A percentile compares a stretch with the other conserved stretches of the same genome.
Evolutionary conservation across 1,139 yeast species (phyloP).

Genomic region (Candida sp.): DNA sequence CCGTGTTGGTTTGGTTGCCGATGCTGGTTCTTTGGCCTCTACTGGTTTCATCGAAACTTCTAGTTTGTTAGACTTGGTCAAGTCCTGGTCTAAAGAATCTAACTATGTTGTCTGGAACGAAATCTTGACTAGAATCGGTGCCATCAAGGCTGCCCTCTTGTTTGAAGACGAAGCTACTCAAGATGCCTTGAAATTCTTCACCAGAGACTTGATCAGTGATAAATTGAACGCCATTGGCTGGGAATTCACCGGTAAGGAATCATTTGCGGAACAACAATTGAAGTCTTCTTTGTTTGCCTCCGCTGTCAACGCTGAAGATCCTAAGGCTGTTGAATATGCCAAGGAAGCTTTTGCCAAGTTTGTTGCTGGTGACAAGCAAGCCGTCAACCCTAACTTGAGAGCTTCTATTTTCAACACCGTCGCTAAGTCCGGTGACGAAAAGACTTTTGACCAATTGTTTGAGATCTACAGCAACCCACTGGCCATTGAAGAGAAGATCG

Average conservation of each 20-base stretch:
- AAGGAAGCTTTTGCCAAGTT: slow-evolving; percentile 61
- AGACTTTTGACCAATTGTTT: slow-evolving; percentile 66
- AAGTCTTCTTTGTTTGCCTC: slow-evolving; percentile 73
- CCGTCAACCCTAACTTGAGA: slow-evolving; percentile 84
- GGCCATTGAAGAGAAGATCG: slow-evolving; percentile 74
- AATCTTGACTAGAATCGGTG: slow-evolving; percentile 57
- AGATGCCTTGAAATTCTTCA: slow-evolving; percentile 63
- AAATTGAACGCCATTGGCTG: slow-evolving; percentile 71
- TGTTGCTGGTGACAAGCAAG: slow-evolving; percentile 66
- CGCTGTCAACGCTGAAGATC: slow-evolving; percentile 67
- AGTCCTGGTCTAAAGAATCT: slow-evolving; percentile 68
- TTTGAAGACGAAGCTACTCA: slow-evolving; percentile 64
- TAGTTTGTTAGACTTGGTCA: slow-evolving; percentile 65
- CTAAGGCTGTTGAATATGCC: slow-evolving; percentile 57
- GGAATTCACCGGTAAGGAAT: slow-evolving; percentile 63
- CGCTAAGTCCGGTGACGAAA: slow-evolving; percentile 68
- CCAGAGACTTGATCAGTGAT: slow-evolving; percentile 59
- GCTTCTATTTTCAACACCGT: slow-evolving; percentile 69
- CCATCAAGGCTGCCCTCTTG: slow-evolving; percentile 68
- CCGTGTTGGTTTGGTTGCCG: slow-evolving; percentile 86
- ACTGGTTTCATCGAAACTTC: slow-evolving; percentile 77
- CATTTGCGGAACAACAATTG: slow-evolving; percentile 76
- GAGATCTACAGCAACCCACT: slow-evolving; percentile 68
- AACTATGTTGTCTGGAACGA: slow-evolving; percentile 84
- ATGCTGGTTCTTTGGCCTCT: slow-evolving; percentile 72